Base-by-base conservation (phyloP, 805 yeast genomes). In the Vanderwaltozyma verrucispora region DNA sequence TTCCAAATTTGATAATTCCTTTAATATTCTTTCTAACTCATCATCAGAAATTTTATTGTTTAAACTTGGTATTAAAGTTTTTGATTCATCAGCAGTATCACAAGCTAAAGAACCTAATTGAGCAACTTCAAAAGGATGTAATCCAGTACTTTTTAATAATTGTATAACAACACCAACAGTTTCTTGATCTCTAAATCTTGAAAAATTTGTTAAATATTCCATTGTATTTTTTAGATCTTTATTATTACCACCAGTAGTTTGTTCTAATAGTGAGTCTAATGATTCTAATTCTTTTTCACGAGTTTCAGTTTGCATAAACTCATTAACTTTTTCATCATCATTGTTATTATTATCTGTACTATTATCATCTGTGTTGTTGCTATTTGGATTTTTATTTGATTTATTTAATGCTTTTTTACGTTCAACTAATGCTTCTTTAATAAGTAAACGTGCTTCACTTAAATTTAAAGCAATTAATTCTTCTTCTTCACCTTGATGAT, bases 21-120 rank as follows among this genome's bases (percentile, higher is more conserved):
- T 94, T 48, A 92, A 68, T 39, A 89, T 71, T 33, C 84, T 77
- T 59, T 87, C 95, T 42, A 92, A 65, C 54, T 88, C 96, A 30
- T 83, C 82, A 47, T 87, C 94, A 9, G 82, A 74, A 36, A 83
- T 86, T 60, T 88, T 88, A 43, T 72, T 75, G 18, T 74, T 71
- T 54, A 92, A 69, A 60, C 95, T 82, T 33, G 98, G 96, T 41
- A 92, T 80, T 52, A 92, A 69, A 14, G 96, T 84, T 62, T 85
- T 85, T 27, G 97, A 97, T 66, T 92, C 98, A 54, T 84, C 98
- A 5, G 94, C 87, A 45, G 89, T 96, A 54, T 89, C 98, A 62
- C 96, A 88, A 23, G 92, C 82, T 44, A 89, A 69, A 3, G 94
- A 84, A 0, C 94, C 89, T 40, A 68, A 39, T 62, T 92, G 97